These are phyloP conservation scores for Dioscorea cayenensis DNA, from an alignment of 116 monocot genomes.

Conservation along the genomic window DNA sequence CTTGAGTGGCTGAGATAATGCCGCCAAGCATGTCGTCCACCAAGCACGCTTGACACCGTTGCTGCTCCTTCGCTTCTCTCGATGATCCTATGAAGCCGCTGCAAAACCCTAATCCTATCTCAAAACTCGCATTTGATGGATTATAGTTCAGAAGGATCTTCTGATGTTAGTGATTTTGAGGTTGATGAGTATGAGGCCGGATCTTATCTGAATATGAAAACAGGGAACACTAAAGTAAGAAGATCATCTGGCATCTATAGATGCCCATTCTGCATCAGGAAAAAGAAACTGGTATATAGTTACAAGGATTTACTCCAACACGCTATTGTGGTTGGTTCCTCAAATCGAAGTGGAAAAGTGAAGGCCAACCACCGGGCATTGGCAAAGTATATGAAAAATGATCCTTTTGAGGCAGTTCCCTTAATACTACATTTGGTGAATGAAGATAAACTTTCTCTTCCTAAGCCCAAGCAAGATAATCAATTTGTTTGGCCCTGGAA, in stretches of 20 bases:
- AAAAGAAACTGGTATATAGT: slow-evolving; percentile 42
- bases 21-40: too few species aligned
- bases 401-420: slow-evolving; percentile 8
- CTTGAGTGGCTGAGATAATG: too few species aligned
- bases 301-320: slow-evolving; percentile 64
- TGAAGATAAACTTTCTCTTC: not conserved
- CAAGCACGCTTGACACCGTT: too few species aligned
- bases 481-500: slow-evolving; percentile 77
- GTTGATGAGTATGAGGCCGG: slow-evolving; percentile 25
- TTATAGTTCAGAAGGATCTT: slow-evolving; percentile 13
- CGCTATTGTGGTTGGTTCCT: slow-evolving; percentile 49
- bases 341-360: slow-evolving; percentile 29
- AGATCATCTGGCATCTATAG: slow-evolving; percentile 20
- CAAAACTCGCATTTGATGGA: slow-evolving; percentile 8
- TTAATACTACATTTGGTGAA: slow-evolving; percentile 5
- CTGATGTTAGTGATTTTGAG: slow-evolving; percentile 31
- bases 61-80: not conserved
- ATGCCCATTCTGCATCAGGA: slow-evolving; percentile 43
- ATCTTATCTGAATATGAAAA: slow-evolving; percentile 17
- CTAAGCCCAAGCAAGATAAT: slow-evolving; percentile 19
- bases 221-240: slow-evolving; percentile 1
- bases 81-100: not conserved
- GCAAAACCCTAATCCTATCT: not conserved
- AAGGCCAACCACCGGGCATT: slow-evolving; percentile 59
- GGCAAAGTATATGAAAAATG: slow-evolving; percentile 40